Evolutionary conservation across 768 basidiomycete species (phyloP).

Genomic region (Tricholoma hemisulphureum): DNA sequence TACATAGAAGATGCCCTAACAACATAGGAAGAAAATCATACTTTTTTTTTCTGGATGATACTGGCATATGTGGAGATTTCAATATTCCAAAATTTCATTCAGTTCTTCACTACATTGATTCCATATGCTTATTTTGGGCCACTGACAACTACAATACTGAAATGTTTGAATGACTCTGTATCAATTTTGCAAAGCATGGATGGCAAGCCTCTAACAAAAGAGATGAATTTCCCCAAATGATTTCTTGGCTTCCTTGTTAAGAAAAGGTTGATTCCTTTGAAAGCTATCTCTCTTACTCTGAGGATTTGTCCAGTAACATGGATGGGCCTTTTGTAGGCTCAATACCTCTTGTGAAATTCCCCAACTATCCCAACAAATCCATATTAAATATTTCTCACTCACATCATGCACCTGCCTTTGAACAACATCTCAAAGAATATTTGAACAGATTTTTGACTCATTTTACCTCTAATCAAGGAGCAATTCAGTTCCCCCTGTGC

Average conservation of each 20-base stretch:
- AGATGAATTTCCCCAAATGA: constrained; percentile 21
- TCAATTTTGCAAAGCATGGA: constrained; percentile 36
- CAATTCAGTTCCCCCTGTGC: constrained; percentile 9
- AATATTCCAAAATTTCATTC: constrained; percentile 45
- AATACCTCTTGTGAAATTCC: not conserved
- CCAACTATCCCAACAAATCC: constrained; percentile 10
- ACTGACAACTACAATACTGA: constrained; percentile 42
- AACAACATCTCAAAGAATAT: constrained; percentile 1
- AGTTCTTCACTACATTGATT: constrained; percentile 30
- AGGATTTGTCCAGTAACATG: too few relatives aligned
- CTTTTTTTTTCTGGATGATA: constrained; percentile 24
- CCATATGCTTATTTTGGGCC: constrained; percentile 29
- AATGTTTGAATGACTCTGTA: constrained; percentile 38
- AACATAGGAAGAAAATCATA: constrained; percentile 31
- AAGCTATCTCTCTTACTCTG: not conserved
- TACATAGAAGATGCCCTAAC: constrained; percentile 20
- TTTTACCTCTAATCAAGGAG: not conserved
- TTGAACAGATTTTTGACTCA: not conserved
- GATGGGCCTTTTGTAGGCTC: not conserved
- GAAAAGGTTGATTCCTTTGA: constrained; percentile 27
- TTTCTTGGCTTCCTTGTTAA: constrained; percentile 32
- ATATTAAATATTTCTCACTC: not conserved
- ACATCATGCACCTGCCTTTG: not conserved
- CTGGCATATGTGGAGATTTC: constrained; percentile 33
- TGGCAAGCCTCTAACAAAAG: constrained; percentile 12